Conservation (phyloP, 179 eudicot species). For the Corrigiola litoralis region DNA sequence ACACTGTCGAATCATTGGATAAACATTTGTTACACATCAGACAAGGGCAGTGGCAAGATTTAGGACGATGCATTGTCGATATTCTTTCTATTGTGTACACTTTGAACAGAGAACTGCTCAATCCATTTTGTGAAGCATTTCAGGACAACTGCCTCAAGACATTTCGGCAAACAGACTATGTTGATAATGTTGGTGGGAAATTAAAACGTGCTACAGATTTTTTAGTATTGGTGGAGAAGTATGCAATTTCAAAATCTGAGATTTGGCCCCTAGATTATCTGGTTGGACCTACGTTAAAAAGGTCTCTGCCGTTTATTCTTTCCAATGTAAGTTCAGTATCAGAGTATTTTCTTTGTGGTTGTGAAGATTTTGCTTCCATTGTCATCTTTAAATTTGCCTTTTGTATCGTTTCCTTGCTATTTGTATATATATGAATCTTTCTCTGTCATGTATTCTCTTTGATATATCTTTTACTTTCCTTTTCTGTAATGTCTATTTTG, state of each 20-base stretch:
- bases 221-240: slow-evolving; percentile 46
- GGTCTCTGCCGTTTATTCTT: slow-evolving; percentile 51
- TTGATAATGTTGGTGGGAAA: slow-evolving; percentile 29
- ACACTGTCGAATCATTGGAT: slow-evolving; percentile 21
- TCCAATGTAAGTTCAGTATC: slow-evolving; percentile 50
- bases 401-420: too few species aligned
- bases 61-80: slow-evolving; percentile 70
- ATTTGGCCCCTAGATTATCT: slow-evolving; percentile 68
- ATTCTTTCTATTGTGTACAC: slow-evolving; percentile 57
- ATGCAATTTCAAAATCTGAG: slow-evolving; percentile 58
- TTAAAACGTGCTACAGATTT: slow-evolving; percentile 39
- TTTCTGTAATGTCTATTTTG: too few species aligned
- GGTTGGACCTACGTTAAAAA: slow-evolving; percentile 71
- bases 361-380: background rate
- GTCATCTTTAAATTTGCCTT: too few species aligned
- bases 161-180: slow-evolving; percentile 41
- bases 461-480: too few species aligned
- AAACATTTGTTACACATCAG: slow-evolving; percentile 34
- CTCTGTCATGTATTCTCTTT: too few species aligned
- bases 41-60: slow-evolving; percentile 41
- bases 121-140: slow-evolving; percentile 55
- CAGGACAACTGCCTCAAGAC: slow-evolving; percentile 57
- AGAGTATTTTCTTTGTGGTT: background rate
- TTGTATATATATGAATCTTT: too few species aligned
- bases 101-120: slow-evolving; percentile 44